Evolutionary conservation across 805 yeast genomes (phyloP).

Genomic region (Ogataea methylovora): DNA sequence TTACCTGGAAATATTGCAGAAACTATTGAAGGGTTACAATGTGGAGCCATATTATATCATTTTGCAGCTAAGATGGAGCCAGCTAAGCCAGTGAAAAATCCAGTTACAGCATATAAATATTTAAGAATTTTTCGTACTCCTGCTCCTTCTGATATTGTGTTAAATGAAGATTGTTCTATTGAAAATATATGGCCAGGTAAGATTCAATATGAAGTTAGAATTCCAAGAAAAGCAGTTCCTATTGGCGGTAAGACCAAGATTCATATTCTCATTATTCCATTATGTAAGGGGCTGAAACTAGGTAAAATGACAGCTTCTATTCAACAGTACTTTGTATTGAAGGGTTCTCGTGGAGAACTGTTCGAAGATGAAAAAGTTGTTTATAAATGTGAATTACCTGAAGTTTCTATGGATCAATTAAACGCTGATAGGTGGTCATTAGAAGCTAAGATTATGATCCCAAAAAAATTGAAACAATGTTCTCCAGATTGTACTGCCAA

Average conservation of each 20-base stretch:
- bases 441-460: constrained; percentile 32
- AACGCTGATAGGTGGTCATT: constrained; percentile 40
- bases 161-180: constrained; percentile 37
- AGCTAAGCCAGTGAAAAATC: constrained; percentile 10
- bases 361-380: constrained; percentile 22
- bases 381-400: constrained; percentile 31
- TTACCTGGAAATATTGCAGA: constrained; percentile 42
- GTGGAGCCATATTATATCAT: constrained; percentile 35
- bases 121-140: constrained; percentile 37
- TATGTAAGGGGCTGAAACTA: constrained; percentile 35
- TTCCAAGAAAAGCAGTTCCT: constrained; percentile 38
- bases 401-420: constrained; percentile 20
- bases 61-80: constrained; percentile 22
- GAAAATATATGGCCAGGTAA: constrained; percentile 47
- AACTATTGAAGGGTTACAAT: constrained; percentile 41
- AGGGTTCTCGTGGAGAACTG: constrained; percentile 12
- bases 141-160: constrained; percentile 29
- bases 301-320: constrained; percentile 27
- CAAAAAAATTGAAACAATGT: constrained; percentile 30
- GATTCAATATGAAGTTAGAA: constrained; percentile 39
- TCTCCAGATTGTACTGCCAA: constrained; percentile 36
- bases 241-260: constrained; percentile 38
- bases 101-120: constrained; percentile 22
- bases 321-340: constrained; percentile 21
- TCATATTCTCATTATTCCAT: constrained; percentile 36